Evolutionary conservation across 768 basidiomycete genomes (phyloP).

Genomic region (Fomitopsis serialis): DNA sequence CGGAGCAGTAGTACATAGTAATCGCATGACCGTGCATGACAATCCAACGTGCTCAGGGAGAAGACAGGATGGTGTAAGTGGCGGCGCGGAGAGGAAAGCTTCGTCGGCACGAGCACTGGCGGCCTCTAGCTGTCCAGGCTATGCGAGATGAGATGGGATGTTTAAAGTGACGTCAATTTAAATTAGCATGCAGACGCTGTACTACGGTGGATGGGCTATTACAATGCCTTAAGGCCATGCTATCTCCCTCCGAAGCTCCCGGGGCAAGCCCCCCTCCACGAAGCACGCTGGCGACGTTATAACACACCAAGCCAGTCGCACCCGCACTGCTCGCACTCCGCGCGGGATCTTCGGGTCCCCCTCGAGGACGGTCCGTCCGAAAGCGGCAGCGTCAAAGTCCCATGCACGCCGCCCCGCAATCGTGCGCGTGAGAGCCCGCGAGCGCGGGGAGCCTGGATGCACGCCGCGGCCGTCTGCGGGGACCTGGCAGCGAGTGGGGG

Average conservation of each 20-base stretch:
- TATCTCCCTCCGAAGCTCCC: neutral
- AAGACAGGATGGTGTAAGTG: neutral
- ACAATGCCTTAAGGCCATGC: neutral
- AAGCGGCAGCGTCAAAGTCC: neutral
- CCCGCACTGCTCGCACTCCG: neutral
- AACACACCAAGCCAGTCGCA: neutral
- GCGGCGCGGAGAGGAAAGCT: neutral
- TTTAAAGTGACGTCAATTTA: neutral
- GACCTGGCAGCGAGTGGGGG: neutral
- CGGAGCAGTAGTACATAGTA: neutral
- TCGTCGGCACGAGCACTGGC: neutral
- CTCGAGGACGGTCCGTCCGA: neutral
- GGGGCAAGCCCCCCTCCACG: neutral
- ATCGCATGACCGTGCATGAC: constrained; percentile 5
- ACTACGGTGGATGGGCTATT: neutral
- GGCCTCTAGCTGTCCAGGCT: neutral
- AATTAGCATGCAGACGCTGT: neutral
- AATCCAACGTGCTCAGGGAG: neutral
- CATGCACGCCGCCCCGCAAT: neutral
- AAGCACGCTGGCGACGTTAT: neutral
- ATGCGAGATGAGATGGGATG: neutral
- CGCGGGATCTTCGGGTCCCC: constrained; percentile 4
- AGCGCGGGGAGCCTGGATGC: neutral
- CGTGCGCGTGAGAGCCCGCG: neutral
- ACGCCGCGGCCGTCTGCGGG: too few species aligned